Conservation (phyloP, 192 early-diverging fungal species). For the Mortierella antarctica region DNA sequence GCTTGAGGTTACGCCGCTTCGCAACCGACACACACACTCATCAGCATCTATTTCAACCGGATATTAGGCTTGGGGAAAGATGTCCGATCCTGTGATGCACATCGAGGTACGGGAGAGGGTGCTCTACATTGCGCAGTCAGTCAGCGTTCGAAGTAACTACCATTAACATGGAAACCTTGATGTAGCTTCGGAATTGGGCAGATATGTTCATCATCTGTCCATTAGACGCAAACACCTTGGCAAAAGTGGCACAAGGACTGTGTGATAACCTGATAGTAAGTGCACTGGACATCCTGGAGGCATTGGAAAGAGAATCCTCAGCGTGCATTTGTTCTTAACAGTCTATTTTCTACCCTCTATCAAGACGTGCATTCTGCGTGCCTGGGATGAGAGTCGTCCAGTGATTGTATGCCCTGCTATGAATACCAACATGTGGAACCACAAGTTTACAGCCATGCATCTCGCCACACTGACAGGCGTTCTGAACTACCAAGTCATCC, state of each 20-base stretch:
- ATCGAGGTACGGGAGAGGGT: slow-evolving; percentile 74
- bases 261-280: slow-evolving; percentile 92
- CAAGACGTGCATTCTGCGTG: slow-evolving; percentile 88
- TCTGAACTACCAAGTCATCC: slow-evolving; percentile 74
- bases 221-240: slow-evolving; percentile 93
- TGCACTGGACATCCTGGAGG: neutral
- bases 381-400: slow-evolving; percentile 84
- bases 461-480: slow-evolving; percentile 60
- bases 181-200: slow-evolving; percentile 92
- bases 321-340: slow-evolving; percentile 2
- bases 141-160: neutral
- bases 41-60: neutral
- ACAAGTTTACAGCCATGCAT: slow-evolving; percentile 87
- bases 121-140: neutral
- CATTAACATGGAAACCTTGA: neutral
- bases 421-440: slow-evolving; percentile 98
- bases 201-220: slow-evolving; percentile 91
- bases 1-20: neutral
- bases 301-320: neutral
- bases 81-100: slow-evolving; percentile 92
- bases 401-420: slow-evolving; percentile 93
- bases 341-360: neutral
- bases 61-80: slow-evolving; percentile 78
- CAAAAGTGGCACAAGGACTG: slow-evolving; percentile 88
- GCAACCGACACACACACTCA: no score